phyloP scores from a whole-genome alignment of 495 filamentous ascomycete species.

The Aspergillus sparsus region DNA sequence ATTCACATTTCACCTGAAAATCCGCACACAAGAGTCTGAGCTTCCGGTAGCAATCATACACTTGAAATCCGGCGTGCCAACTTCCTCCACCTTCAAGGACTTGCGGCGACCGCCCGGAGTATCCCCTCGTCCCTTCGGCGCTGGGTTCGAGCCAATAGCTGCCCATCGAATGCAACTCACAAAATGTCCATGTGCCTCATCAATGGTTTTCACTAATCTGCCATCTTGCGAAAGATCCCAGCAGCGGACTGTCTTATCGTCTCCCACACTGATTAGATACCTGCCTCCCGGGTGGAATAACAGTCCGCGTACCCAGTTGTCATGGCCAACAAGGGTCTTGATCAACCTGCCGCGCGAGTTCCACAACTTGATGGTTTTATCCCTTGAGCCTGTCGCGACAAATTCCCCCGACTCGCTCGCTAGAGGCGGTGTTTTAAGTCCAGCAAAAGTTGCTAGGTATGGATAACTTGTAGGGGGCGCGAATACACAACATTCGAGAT shows the following conservation, averaged over 20 bases:
- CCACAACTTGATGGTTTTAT: conserved; percentile 93
- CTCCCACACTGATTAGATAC: conserved; percentile 80
- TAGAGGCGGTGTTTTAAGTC: conserved; percentile 79
- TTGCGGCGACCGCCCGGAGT: neutral
- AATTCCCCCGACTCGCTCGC: conserved; percentile 77
- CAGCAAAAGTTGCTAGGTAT: conserved; percentile 76
- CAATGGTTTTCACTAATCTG: conserved; percentile 81
- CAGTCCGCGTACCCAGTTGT: conserved; percentile 91
- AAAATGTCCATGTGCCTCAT: conserved; percentile 79
- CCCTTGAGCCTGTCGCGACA: conserved; percentile 84
- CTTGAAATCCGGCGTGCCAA: conserved; percentile 46
- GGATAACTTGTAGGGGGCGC: conserved; percentile 79
- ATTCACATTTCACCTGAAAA: conserved; percentile 5
- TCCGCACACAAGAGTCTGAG: conserved; percentile 20
- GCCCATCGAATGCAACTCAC: conserved; percentile 90
- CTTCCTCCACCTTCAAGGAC: conserved; percentile 13
- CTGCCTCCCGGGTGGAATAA: conserved; percentile 94
- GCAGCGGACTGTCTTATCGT: conserved; percentile 91
- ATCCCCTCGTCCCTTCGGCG: conserved; percentile 38
- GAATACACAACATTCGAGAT: conserved; percentile 84
- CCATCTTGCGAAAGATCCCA: conserved; percentile 95
- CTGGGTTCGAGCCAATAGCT: conserved; percentile 56
- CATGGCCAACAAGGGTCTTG: conserved; percentile 86
- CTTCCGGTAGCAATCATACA: conserved; percentile 70
- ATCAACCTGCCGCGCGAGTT: conserved; percentile 82